These are phyloP conservation scores for Lithohypha guttulata DNA, from an alignment of 2,329 filamentous ascomycete genomes.

Conservation along the genomic window DNA sequence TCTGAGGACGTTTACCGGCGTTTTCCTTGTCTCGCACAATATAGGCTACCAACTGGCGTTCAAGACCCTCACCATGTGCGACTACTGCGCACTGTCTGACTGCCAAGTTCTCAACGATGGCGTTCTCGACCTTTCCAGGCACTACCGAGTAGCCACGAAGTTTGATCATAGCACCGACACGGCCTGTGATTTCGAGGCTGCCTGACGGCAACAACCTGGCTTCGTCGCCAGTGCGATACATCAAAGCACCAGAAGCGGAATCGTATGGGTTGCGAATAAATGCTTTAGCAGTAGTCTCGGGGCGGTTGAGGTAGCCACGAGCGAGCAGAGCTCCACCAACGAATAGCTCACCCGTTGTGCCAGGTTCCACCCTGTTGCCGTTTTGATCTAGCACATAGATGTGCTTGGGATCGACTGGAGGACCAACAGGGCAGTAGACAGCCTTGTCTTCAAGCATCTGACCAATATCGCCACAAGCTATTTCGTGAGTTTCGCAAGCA, in stretches of 20 bases:
- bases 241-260: slow-evolving; percentile 48
- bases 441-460: slow-evolving; percentile 55
- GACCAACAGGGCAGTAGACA: slow-evolving; percentile 63
- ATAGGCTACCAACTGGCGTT: slow-evolving; percentile 66
- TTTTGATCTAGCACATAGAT: slow-evolving; percentile 64
- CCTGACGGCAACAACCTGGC: slow-evolving; percentile 58
- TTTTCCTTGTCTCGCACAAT: slow-evolving; percentile 57
- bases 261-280: slow-evolving; percentile 59
- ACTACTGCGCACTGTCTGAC: slow-evolving; percentile 62
- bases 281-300: slow-evolving; percentile 62
- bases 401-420: slow-evolving; percentile 54
- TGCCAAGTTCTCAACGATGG: slow-evolving; percentile 57
- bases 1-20: slow-evolving; percentile 45
- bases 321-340: slow-evolving; percentile 65
- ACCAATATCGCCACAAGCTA: slow-evolving; percentile 64
- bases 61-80: slow-evolving; percentile 64
- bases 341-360: slow-evolving; percentile 60
- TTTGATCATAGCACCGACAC: slow-evolving; percentile 72
- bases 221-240: slow-evolving; percentile 66
- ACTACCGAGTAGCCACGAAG: slow-evolving; percentile 69
- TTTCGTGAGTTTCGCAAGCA: slow-evolving; percentile 71
- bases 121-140: slow-evolving; percentile 64
- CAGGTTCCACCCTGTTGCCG: slow-evolving; percentile 51
- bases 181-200: slow-evolving; percentile 62
- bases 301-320: slow-evolving; percentile 67